Conservation (phyloP, 768 basidiomycete species). For the Mycena kentingensis region DNA sequence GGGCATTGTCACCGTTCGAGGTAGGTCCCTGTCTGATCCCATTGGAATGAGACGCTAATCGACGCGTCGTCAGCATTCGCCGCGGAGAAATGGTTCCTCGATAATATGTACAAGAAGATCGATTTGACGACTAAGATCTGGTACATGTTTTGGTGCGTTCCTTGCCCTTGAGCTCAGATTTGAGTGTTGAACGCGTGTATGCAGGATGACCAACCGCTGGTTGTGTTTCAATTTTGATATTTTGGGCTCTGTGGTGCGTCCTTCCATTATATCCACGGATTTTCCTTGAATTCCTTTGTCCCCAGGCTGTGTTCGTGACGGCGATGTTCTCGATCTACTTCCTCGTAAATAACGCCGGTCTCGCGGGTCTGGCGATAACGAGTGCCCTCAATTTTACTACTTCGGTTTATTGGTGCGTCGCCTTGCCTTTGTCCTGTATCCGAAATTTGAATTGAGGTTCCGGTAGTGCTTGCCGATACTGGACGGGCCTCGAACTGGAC, state of each 20-base stretch:
- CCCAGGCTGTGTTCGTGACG: conserved; percentile 64
- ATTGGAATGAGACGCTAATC: too few relatives aligned
- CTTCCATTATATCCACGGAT: too few relatives aligned
- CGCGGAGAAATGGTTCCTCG: conserved; percentile 75
- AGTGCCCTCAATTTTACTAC: conserved; percentile 55
- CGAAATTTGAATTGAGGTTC: too few relatives aligned
- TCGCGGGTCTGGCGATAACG: conserved; percentile 51
- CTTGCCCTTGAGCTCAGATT: conserved; percentile 76
- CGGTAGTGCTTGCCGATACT: conserved; percentile 55
- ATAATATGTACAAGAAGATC: conserved; percentile 71
- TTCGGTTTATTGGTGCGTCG: conserved; percentile 37
- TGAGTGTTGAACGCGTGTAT: conserved; percentile 74
- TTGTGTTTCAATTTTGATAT: conserved; percentile 80
- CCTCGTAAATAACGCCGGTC: conserved; percentile 52
- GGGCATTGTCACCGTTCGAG: conserved; percentile 88
- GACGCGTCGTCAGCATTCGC: conserved; percentile 62
- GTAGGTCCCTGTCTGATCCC: background rate
- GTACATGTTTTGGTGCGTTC: conserved; percentile 51
- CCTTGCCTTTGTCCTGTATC: background rate
- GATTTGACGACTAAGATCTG: conserved; percentile 82
- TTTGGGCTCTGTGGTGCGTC: conserved; percentile 56
- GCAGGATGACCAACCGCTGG: conserved; percentile 89
- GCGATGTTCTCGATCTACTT: conserved; percentile 74
- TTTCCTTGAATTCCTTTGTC: background rate
- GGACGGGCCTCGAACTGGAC: conserved; percentile 64